Evolutionary conservation across 495 filamentous ascomycete genomes (phyloP), one percentile per base, ranked within the genome.

Genomic region (Echria macrotheca): DNA sequence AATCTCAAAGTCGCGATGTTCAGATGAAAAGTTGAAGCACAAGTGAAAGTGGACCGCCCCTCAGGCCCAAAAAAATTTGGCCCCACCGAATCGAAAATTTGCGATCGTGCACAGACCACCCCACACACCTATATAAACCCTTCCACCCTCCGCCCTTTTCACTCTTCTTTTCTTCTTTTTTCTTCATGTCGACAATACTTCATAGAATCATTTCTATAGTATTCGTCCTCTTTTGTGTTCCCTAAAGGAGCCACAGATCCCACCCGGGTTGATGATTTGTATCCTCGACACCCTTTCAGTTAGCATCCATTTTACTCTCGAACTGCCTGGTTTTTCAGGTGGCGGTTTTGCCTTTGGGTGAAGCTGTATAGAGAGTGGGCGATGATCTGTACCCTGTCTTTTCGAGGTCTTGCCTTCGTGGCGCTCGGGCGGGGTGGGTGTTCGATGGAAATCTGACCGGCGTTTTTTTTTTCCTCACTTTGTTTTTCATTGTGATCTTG

Each of bases 101-200:
- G 38, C 38, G 24, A 6, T 7, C 4, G 38, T 41, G 38, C 38
- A 41, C 38, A 41, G 38, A 41, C 38, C 38, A 41, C 1, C 1
- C 8, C 38, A 1, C 1, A 24, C 38, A 23, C 1, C 8, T 24
- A 41, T 41, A 23, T 24, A 41, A 31, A 6, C 28, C 7, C 24
- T 9, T 14, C 3, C 18, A 4, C 17, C 38, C 19, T 2, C 19
- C 19, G 1, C 5, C 14, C 38, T 9, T 4, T 36, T 33, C 12
- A 7, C 5, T n/a, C 9, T 18, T 25, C 15, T 36, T 18, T 46
- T 36, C 21, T 36, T 11, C 37, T 47, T 47, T 24, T 32, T 52
- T 49, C 38, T 49, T 42, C 37, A 41, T 41, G 38, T 41, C 38
- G 38, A 41, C 38, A 41, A 41, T 41, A 41, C 38, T 41, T 41